phyloP scores from a whole-genome alignment of 371 early-diverging fungal genomes.

The Circinella minor region DNA sequence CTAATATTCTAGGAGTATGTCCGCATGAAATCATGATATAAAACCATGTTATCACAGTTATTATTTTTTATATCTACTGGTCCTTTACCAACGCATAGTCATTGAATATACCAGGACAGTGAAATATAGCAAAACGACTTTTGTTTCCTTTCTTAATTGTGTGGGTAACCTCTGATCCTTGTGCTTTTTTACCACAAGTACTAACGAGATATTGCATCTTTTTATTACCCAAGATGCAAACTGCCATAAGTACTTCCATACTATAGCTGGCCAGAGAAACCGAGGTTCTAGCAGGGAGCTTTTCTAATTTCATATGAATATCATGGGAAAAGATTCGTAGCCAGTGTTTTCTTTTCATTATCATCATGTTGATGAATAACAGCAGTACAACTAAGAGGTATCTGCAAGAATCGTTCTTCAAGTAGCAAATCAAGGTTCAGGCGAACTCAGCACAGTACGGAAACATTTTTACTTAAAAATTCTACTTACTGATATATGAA shows the following conservation, averaged over 20 bases:
- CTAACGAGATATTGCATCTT: background rate
- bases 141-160: background rate
- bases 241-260: too few species aligned
- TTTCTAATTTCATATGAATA: background rate
- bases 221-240: background rate
- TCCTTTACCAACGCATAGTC: background rate
- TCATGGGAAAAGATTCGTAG: background rate
- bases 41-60: conserved; percentile 8
- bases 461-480: background rate
- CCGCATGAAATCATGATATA: conserved; percentile 12
- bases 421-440: conserved; percentile 6
- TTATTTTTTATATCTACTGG: conserved; percentile 15
- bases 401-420: conserved; percentile 2
- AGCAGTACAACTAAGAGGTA: background rate
- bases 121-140: background rate
- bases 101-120: background rate
- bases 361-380: background rate
- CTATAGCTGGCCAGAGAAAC: too few species aligned
- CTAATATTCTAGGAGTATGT: conserved; percentile 9
- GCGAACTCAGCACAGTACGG: background rate
- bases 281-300: background rate
- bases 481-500: background rate
- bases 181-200: too few species aligned
- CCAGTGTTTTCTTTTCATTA: background rate
- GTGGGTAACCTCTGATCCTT: background rate